Evolutionary conservation across 768 basidiomycete genomes (phyloP).

Genomic region (Phaeotremella fagi): DNA sequence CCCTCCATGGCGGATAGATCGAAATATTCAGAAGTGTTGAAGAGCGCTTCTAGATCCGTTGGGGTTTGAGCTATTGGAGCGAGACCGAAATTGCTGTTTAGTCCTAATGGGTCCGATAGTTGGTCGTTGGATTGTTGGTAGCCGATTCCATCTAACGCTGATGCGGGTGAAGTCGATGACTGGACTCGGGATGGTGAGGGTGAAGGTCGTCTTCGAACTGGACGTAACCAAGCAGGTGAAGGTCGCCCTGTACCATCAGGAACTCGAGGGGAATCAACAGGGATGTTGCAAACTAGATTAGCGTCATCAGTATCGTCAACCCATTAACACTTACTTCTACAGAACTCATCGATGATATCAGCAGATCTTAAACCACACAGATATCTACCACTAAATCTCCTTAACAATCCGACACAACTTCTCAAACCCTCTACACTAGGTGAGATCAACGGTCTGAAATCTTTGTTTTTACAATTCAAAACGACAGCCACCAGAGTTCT

Average conservation of each 20-base stretch:
- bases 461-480: constrained; percentile 78
- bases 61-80: not conserved
- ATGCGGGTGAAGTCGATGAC: not conserved
- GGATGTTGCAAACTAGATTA: constrained; percentile 73
- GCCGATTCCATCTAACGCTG: constrained; percentile 1
- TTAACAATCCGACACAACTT: constrained; percentile 79
- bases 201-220: constrained; percentile 60
- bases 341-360: constrained; percentile 92
- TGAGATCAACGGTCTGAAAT: constrained; percentile 68
- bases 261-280: constrained; percentile 61
- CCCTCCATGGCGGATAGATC: constrained; percentile 40
- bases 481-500: constrained; percentile 82
- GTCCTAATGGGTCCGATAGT: not conserved
- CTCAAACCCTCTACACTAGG: constrained; percentile 78
- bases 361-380: constrained; percentile 85
- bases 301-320: constrained; percentile 7
- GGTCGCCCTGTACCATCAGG: constrained; percentile 53
- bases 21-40: constrained; percentile 48
- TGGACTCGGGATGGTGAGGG: constrained; percentile 22
- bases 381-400: constrained; percentile 85
- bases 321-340: constrained; percentile 59
- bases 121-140: not conserved
- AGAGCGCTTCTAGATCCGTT: constrained; percentile 41
- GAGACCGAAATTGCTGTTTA: too few relatives aligned
- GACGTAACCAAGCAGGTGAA: constrained; percentile 78